These are phyloP conservation scores for Exophiala calicioides DNA, from an alignment of 2,329 filamentous ascomycete genomes.

Conservation along the genomic window DNA sequence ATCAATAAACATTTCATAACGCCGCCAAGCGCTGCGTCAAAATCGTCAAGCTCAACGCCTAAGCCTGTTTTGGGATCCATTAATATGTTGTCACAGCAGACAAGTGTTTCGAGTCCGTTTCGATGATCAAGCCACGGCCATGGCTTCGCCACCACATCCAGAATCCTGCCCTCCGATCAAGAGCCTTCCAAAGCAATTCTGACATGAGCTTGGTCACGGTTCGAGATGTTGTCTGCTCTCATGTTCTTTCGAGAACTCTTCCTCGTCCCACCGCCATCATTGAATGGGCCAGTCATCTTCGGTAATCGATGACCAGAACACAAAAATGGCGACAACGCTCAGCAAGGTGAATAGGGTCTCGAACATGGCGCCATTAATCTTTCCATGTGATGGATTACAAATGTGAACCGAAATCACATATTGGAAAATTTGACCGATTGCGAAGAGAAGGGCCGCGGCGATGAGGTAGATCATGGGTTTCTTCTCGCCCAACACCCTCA, in stretches of 20 bases:
- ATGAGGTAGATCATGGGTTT: constrained; percentile 88
- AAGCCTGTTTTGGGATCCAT: constrained; percentile 5
- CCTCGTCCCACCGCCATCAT: constrained; percentile 5
- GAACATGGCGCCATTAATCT: constrained; percentile 91
- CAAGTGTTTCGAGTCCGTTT: not conserved
- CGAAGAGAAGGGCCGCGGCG: constrained; percentile 76
- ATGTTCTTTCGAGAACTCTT: no score
- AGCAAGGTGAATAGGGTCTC: constrained; percentile 89
- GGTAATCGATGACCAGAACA: constrained; percentile 98
- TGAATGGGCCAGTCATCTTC: constrained; percentile 90
- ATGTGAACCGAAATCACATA: constrained; percentile 91
- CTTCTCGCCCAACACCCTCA: constrained; percentile 81
- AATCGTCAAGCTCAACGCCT: constrained; percentile 19
- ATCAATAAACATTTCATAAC: constrained; percentile 23
- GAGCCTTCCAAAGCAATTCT: no score
- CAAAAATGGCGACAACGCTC: constrained; percentile 80
- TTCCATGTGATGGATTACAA: constrained; percentile 77
- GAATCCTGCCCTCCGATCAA: no score
- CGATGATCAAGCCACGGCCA: no score
- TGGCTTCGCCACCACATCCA: no score
- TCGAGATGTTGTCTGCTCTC: no score
- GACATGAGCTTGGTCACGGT: no score
- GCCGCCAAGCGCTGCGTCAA: constrained; percentile 29
- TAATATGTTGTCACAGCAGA: constrained; percentile 5
- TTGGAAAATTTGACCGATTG: constrained; percentile 91